Percentiles rank a stretch among this genome's conserved stretches.
phyloP scores from a whole-genome alignment of 768 basidiomycete genomes.

The Neoboletus magnificus region DNA sequence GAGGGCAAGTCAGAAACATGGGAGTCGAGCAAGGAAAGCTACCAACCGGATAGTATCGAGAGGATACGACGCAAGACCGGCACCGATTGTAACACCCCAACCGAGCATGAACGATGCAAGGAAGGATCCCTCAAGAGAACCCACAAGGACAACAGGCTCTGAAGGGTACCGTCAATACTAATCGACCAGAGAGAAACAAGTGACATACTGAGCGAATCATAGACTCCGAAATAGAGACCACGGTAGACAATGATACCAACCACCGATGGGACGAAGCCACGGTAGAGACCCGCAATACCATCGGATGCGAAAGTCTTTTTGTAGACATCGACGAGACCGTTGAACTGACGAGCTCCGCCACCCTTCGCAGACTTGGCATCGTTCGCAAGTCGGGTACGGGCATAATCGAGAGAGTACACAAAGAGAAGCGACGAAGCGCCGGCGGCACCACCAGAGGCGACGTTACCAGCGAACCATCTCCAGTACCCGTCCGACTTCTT shows the following conservation, averaged over 20 bases:
- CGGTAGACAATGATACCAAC: constrained; percentile 99
- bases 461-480: constrained; percentile 98
- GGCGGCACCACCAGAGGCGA: constrained; percentile 98
- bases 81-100: constrained; percentile 99
- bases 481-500: constrained; percentile 98
- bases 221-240: constrained; percentile 99
- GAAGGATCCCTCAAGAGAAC: constrained; percentile 94
- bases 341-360: constrained; percentile 95
- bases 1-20: constrained; percentile 19
- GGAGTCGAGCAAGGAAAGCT: not conserved
- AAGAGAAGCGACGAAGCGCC: constrained; percentile 98
- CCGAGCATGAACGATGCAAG: constrained; percentile 95
- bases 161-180: constrained; percentile 20
- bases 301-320: constrained; percentile 96
- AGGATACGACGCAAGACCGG: constrained; percentile 97
- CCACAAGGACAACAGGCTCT: constrained; percentile 98
- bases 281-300: constrained; percentile 98
- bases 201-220: constrained; percentile 86
- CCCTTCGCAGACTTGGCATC: constrained; percentile 95
- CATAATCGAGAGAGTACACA: constrained; percentile 99
- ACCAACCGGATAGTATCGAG: constrained; percentile 82
- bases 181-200: constrained; percentile 24
- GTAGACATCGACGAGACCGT: constrained; percentile 97
- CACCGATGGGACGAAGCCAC: constrained; percentile 98
- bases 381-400: constrained; percentile 98